These are phyloP conservation scores for Dictyostelium firmibasis DNA, from an alignment of 78 protist species.

Conservation along the genomic window DNA sequence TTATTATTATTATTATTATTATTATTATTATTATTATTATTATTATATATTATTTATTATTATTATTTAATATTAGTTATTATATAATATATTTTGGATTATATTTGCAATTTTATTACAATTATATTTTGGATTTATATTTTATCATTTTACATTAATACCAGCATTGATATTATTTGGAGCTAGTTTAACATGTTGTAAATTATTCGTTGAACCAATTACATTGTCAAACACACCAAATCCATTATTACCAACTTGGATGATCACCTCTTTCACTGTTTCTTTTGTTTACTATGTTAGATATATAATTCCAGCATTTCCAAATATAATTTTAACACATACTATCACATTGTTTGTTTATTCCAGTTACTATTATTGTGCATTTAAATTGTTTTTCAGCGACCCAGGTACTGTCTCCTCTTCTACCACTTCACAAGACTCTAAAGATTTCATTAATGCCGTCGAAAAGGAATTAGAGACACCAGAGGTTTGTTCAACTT, in stretches of 20 bases:
- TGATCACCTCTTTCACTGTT: slow-evolving; percentile 16
- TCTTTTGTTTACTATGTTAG: slow-evolving; percentile 31
- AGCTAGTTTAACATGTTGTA: background rate
- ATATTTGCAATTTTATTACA: slow-evolving; percentile 5
- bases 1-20: no score
- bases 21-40: no score
- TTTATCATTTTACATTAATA: background rate
- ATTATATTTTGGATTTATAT: background rate
- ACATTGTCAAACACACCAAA: slow-evolving; percentile 39
- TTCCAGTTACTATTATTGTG: slow-evolving; percentile 2
- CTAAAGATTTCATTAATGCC: slow-evolving; percentile 33
- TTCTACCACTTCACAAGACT: slow-evolving; percentile 11
- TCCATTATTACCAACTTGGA: slow-evolving; percentile 57
- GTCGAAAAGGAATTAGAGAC: slow-evolving; percentile 44
- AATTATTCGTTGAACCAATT: slow-evolving; percentile 38
- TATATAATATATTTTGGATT: slow-evolving; percentile 48
- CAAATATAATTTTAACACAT: slow-evolving; percentile 20
- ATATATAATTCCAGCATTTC: slow-evolving; percentile 22
- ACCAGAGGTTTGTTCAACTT: slow-evolving; percentile 64
- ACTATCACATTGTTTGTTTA: background rate
- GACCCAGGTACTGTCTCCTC: slow-evolving; percentile 51
- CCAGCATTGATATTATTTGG: slow-evolving; percentile 18
- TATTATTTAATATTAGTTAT: background rate
- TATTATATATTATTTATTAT: no score
- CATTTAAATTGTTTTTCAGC: slow-evolving; percentile 30